Evolutionary conservation across 192 early-diverging fungal species (phyloP).

Genomic region (Coemansia sp.): DNA sequence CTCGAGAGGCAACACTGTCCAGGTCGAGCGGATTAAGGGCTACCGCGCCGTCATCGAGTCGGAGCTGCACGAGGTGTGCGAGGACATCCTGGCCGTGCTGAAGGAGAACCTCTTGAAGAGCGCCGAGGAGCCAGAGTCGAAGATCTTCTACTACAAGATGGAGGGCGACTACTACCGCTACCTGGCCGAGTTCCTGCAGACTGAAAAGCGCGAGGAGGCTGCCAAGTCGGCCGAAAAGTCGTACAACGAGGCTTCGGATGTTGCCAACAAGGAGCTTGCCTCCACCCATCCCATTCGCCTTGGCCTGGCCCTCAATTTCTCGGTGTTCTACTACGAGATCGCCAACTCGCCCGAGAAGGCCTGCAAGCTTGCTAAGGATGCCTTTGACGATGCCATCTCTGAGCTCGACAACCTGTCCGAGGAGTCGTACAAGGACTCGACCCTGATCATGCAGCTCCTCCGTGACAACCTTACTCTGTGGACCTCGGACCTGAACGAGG

Average conservation of each 20-base stretch:
- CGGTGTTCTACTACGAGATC: constrained; percentile 98
- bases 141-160: constrained; percentile 99
- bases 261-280: constrained; percentile 74
- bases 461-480: constrained; percentile 96
- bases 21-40: constrained; percentile 90
- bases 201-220: constrained; percentile 82
- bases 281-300: constrained; percentile 97
- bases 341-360: constrained; percentile 91
- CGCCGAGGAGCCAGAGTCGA: constrained; percentile 93
- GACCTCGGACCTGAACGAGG: constrained; percentile 85
- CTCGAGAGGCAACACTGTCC: constrained; percentile 83
- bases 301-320: constrained; percentile 96
- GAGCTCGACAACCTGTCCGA: constrained; percentile 90
- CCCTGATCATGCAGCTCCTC: constrained; percentile 97
- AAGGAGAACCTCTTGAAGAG: constrained; percentile 86
- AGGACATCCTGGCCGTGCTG: constrained; percentile 91
- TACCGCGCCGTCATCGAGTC: constrained; percentile 95
- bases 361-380: constrained; percentile 87
- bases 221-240: constrained; percentile 91
- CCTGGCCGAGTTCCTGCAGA: constrained; percentile 94
- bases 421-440: constrained; percentile 97
- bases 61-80: constrained; percentile 93
- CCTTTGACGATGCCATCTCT: constrained; percentile 95
- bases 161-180: constrained; percentile 99
- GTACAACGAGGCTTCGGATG: constrained; percentile 94